Conservation (phyloP, 306 rosid genomes). For the Quercus gilva region DNA sequence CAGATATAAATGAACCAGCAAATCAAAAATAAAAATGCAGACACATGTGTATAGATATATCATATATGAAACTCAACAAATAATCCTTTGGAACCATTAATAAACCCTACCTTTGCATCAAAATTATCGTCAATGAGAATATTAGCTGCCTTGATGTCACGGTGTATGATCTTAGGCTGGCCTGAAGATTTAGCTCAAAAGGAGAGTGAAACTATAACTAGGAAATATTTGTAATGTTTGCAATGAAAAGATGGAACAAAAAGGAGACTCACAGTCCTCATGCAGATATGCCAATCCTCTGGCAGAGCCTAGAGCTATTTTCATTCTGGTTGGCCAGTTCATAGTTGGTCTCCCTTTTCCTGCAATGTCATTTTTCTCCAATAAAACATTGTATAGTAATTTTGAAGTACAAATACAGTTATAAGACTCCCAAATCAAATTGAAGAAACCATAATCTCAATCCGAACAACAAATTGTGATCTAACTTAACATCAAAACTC, state of each 20-base stretch:
- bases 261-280: constrained; percentile 35
- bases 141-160: constrained; percentile 44
- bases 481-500: background rate
- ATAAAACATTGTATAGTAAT: background rate
- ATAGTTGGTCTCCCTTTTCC: constrained; percentile 34
- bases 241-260: background rate
- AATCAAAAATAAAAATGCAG: background rate
- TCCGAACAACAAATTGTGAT: background rate
- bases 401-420: background rate
- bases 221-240: background rate
- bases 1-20: background rate
- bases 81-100: background rate
- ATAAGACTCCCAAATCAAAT: background rate
- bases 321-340: constrained; percentile 35
- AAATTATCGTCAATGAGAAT: constrained; percentile 35
- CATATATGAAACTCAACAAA: background rate
- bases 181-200: constrained; percentile 31
- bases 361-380: constrained; percentile 7
- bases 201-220: background rate
- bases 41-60: background rate
- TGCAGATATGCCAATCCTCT: constrained; percentile 47
- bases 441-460: background rate
- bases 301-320: constrained; percentile 42
- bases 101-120: constrained; percentile 34
- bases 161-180: constrained; percentile 43